These are phyloP conservation scores for Myxozyma monticola DNA, from an alignment of 805 yeast genomes.

Conservation along the genomic window DNA sequence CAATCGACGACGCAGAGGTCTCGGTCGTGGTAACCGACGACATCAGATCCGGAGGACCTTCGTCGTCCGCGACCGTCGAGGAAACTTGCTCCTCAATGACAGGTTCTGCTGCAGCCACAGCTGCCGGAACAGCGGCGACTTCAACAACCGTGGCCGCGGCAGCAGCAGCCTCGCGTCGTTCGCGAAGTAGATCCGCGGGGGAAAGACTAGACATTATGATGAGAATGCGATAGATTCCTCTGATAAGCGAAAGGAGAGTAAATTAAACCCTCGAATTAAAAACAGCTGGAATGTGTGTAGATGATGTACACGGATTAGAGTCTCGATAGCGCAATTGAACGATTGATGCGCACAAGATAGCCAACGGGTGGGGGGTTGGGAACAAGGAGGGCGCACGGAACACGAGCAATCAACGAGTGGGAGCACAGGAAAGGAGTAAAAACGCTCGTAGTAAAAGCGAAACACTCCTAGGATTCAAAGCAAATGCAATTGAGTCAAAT, in stretches of 20 bases:
- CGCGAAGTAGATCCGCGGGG: slow-evolving; percentile 30
- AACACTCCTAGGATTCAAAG: no score
- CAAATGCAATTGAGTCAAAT: slow-evolving; percentile 8
- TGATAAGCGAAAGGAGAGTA: no score
- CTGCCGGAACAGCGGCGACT: not conserved
- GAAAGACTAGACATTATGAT: slow-evolving; percentile 10
- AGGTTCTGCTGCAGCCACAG: slow-evolving; percentile 1
- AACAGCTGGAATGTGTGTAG: no score
- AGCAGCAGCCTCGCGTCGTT: slow-evolving; percentile 18
- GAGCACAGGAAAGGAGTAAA: not conserved
- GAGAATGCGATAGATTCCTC: no score
- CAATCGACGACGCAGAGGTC: slow-evolving; percentile 16
- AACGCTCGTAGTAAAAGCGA: not conserved
- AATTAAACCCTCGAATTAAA: no score
- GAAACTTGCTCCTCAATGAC: slow-evolving; percentile 2
- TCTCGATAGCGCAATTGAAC: no score
- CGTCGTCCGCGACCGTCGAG: slow-evolving; percentile 12
- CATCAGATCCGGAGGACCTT: slow-evolving; percentile 14
- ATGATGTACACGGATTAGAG: no score
- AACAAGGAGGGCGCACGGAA: not conserved
- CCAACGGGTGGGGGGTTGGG: no score
- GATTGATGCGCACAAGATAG: no score
- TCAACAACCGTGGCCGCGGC: not conserved
- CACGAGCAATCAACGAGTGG: not conserved
- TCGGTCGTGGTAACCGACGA: slow-evolving; percentile 23